A percentile compares a stretch with the other conserved stretches of the same genome.
Conservation (phyloP, 2,329 filamentous ascomycete genomes). For the Pseudogymnoascus sp. region DNA sequence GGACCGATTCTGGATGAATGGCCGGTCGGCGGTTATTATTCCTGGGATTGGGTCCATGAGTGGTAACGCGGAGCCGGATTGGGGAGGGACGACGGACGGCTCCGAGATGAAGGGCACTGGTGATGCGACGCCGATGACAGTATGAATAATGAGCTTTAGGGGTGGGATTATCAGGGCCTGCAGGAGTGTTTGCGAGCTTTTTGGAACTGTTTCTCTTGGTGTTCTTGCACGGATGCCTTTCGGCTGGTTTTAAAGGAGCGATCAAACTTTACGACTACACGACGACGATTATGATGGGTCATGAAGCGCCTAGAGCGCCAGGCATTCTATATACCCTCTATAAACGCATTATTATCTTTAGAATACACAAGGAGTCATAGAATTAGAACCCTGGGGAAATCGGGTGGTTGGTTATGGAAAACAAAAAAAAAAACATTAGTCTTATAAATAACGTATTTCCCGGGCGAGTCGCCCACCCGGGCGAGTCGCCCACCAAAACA, state of each 20-base stretch:
- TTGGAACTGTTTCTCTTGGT: not conserved
- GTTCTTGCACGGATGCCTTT: too few species aligned
- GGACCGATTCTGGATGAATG: constrained; percentile 44
- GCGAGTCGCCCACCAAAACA: too few species aligned
- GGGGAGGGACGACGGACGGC: not conserved
- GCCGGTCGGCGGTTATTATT: constrained; percentile 33
- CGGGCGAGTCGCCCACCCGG: too few species aligned
- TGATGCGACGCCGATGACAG: not conserved
- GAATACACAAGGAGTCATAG: not conserved
- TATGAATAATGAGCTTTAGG: not conserved
- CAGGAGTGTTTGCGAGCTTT: not conserved
- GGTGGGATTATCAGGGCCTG: not conserved
- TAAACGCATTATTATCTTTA: not conserved
- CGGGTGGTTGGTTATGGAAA: not conserved
- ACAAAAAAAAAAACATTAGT: not conserved
- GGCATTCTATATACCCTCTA: not conserved
- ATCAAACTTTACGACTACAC: not conserved
- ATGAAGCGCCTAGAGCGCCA: not conserved
- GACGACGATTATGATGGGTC: not conserved
- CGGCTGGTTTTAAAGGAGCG: not conserved
- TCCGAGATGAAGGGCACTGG: not conserved
- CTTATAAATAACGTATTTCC: not conserved
- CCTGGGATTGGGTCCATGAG: not conserved
- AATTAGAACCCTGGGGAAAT: not conserved
- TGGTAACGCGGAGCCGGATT: not conserved